Percentiles rank a stretch among this genome's conserved stretches.
These are phyloP conservation scores for Chenopodium album DNA, from an alignment of 148 eudicot genomes.

Conservation along the genomic window DNA sequence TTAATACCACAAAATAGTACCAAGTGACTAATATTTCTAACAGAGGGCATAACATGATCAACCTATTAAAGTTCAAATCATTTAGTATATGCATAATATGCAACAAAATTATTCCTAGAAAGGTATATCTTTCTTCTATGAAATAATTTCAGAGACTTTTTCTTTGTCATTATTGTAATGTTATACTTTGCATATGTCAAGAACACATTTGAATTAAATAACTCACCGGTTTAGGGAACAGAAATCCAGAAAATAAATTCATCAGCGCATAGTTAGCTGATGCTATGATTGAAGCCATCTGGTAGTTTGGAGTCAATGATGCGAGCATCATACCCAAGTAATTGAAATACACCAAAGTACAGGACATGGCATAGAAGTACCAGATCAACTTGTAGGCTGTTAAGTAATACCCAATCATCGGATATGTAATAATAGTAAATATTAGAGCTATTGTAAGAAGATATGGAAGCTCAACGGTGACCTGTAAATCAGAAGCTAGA, in stretches of 20 bases:
- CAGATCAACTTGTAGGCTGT: constrained; percentile 62
- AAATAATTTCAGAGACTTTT: background rate
- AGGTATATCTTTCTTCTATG: background rate
- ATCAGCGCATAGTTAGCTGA: constrained; percentile 46
- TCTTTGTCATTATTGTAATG: background rate
- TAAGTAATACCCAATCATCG: constrained; percentile 69
- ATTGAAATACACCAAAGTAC: constrained; percentile 57
- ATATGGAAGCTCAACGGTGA: constrained; percentile 68
- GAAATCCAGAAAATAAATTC: constrained; percentile 60
- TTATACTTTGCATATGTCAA: background rate
- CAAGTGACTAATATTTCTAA: background rate
- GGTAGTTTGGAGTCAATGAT: constrained; percentile 58
- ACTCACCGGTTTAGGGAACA: constrained; percentile 72
- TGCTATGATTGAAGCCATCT: constrained; percentile 46
- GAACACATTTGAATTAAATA: background rate
- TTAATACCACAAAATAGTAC: background rate
- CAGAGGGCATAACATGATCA: background rate
- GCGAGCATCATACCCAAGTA: constrained; percentile 72
- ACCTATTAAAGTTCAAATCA: background rate
- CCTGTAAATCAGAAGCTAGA: constrained; percentile 36
- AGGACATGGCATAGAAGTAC: constrained; percentile 63
- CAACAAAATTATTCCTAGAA: background rate
- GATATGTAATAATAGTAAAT: constrained; percentile 58
- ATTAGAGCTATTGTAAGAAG: constrained; percentile 42
- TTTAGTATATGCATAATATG: background rate